phyloP scores from a whole-genome alignment of 805 yeast species.

The Saccharomycopsis sp. region DNA sequence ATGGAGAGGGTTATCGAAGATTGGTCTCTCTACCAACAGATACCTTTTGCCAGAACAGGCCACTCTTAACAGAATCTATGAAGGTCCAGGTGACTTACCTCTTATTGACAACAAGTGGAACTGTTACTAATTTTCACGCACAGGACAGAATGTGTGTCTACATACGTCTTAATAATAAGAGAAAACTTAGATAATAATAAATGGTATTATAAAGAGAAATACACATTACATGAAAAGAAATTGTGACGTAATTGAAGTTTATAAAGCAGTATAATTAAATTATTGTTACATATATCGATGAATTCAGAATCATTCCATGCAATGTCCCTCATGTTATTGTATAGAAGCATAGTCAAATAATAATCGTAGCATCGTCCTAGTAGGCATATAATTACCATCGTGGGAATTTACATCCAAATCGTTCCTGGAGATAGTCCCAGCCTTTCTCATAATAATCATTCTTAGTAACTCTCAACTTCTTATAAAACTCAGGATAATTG shows the following conservation, averaged over 20 bases:
- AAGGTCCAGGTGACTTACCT: not conserved
- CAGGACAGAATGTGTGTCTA: no score
- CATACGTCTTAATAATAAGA: no score
- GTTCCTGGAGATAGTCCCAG: slow-evolving; percentile 45
- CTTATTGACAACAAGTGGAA: not conserved
- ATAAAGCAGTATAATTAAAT: no score
- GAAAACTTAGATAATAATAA: no score
- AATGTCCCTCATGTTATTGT: no score
- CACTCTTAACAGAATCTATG: not conserved
- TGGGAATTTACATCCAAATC: slow-evolving; percentile 33
- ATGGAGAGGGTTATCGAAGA: not conserved
- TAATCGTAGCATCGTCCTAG: no score
- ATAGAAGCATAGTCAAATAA: no score
- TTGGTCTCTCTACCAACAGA: not conserved
- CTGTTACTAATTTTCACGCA: not conserved
- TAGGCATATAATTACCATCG: slow-evolving; percentile 16
- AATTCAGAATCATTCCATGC: no score
- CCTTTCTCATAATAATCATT: slow-evolving; percentile 89
- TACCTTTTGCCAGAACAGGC: not conserved
- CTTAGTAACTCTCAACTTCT: slow-evolving; percentile 56
- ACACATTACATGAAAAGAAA: no score
- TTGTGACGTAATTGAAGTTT: no score
- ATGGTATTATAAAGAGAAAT: no score
- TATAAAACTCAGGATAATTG: slow-evolving; percentile 28
- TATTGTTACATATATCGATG: no score